Conservation (phyloP, 1,284 basidiomycete genomes). For the Coniferiporia sulphurascens region DNA sequence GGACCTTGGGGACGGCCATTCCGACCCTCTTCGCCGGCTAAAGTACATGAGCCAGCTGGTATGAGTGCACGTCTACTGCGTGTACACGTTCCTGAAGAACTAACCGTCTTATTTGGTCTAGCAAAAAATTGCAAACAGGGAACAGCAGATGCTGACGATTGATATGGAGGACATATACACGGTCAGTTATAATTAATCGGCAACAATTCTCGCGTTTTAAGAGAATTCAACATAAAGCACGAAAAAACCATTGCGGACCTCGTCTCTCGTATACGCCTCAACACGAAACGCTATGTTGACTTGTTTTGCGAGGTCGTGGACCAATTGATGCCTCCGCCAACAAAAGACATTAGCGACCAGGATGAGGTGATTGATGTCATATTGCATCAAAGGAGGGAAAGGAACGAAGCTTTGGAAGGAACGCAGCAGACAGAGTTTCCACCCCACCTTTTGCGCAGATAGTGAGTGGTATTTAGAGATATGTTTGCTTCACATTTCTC, state of each 20-base stretch:
- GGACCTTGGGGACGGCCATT: slow-evolving; percentile 54
- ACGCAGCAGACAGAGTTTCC: slow-evolving; percentile 72
- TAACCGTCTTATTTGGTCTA: slow-evolving; percentile 32
- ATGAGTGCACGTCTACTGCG: slow-evolving; percentile 30
- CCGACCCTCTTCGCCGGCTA: slow-evolving; percentile 38
- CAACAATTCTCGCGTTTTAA: slow-evolving; percentile 3
- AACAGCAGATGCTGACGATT: slow-evolving; percentile 79
- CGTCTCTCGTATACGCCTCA: slow-evolving; percentile 72
- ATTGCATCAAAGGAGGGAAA: slow-evolving; percentile 85
- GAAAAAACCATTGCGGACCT: slow-evolving; percentile 65
- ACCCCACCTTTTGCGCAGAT: slow-evolving; percentile 86
- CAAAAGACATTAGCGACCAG: slow-evolving; percentile 82
- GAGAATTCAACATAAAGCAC: slow-evolving; percentile 37
- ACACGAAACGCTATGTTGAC: slow-evolving; percentile 87
- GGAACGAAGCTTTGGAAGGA: slow-evolving; percentile 76
- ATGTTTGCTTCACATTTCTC: slow-evolving; percentile 17
- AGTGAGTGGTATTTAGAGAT: slow-evolving; percentile 56
- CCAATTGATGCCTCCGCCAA: slow-evolving; percentile 79
- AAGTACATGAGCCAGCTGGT: slow-evolving; percentile 94
- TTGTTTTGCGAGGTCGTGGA: slow-evolving; percentile 93
- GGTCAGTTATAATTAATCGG: slow-evolving; percentile 35
- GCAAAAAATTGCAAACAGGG: slow-evolving; percentile 92
- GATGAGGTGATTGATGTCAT: slow-evolving; percentile 95
- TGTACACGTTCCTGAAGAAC: slow-evolving; percentile 22
- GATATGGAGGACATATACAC: slow-evolving; percentile 78